phyloP scores from a whole-genome alignment of 306 rosid genomes.

The Purshia tridentata region DNA sequence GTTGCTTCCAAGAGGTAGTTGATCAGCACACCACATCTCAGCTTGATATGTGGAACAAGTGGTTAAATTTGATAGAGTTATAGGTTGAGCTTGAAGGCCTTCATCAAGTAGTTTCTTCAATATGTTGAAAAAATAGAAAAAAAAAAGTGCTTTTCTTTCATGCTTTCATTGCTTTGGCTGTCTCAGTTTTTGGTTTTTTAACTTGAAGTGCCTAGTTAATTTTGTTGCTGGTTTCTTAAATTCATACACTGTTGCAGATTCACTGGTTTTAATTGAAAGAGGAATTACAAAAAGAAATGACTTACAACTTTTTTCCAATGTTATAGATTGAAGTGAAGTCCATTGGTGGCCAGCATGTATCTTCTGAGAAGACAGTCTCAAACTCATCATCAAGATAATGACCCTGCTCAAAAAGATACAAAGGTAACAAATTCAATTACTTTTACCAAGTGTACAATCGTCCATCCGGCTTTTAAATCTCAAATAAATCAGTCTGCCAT shows the following conservation, averaged over 20 bases:
- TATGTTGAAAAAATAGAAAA: not conserved
- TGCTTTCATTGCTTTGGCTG: not conserved
- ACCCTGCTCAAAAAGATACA: conserved; percentile 47
- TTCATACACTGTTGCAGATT: conserved; percentile 6
- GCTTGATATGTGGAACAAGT: not conserved
- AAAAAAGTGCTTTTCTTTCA: not conserved
- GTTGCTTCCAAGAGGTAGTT: not conserved
- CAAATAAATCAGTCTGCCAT: not conserved
- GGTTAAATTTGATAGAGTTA: not conserved
- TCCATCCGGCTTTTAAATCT: not conserved
- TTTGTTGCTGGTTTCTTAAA: not conserved
- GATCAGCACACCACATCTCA: not conserved
- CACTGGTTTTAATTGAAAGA: not conserved
- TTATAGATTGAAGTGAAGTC: conserved; percentile 35
- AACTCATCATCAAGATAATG: conserved; percentile 42
- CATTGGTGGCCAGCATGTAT: conserved; percentile 48
- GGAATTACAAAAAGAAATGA: not conserved
- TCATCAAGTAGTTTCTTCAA: not conserved
- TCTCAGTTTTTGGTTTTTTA: not conserved
- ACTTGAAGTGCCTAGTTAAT: not conserved
- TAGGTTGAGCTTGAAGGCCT: not conserved
- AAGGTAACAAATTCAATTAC: conserved; percentile 45
- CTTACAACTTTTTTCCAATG: not conserved
- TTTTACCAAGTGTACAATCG: not conserved
- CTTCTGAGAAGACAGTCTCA: conserved; percentile 55